Evolutionary conservation across 441 rosid genomes (phyloP), one percentile per base, ranked within the genome.

Genomic region (Mallotus japonicus): DNA sequence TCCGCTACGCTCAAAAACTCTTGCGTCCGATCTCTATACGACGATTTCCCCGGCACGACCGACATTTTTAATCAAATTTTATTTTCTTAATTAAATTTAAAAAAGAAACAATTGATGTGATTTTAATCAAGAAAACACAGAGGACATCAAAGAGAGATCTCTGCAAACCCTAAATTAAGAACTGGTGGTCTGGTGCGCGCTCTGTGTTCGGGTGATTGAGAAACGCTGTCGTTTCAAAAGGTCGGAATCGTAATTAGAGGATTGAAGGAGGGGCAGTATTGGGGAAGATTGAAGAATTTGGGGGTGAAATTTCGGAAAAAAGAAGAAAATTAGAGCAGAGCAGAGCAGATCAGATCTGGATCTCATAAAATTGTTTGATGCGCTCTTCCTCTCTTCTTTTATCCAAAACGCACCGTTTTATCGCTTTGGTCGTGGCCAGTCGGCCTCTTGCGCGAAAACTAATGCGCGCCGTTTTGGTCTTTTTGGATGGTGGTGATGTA

Each of bases 1-100:
- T 81, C 84, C 58, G 79, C 81, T 64, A 81, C 72, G 70, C 81
- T 72, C 16, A 74, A 56, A 67, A 81, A 81, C 84, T 81, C 84
- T 44, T 74, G 79, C 71, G 84, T 81, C 65, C 84, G 74, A 71
- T 81, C 84, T 59, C 84, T 62, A 61, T 69, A 77, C 37, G 81
- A 81, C 40, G 77, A 47, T 63, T 77, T 81, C 37, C 64, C 79
- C 65, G 76, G 61, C 61, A 44, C 53, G 46, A 71, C 68, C 72
- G 76, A 70, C 81, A 74, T 77, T 57, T 28, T 6, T 28, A 28
- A 1, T 28, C 32, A 28, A 2, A 28, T 28, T 28, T 28, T 2
- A 28, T 28, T 28, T 28, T 28, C 3, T 28, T 2, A 28, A 28
- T 28, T 28, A 1, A 28, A 28, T 28, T 28, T 2, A 28, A 28